These are phyloP conservation scores for Rhodocollybia butyracea DNA, from an alignment of 768 basidiomycete genomes.

Conservation along the genomic window DNA sequence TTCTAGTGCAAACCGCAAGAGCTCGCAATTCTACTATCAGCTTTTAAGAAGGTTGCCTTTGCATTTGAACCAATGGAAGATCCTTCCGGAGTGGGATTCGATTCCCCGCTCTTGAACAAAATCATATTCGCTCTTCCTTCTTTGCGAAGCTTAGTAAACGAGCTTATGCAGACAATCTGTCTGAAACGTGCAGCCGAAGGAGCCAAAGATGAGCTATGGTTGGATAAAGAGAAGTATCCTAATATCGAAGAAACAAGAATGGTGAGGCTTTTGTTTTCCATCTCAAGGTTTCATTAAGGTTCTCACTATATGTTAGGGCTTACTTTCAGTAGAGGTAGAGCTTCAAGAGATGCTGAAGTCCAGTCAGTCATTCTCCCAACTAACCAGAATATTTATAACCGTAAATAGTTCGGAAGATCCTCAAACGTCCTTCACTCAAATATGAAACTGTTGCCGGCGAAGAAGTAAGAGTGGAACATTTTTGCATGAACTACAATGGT, in stretches of 20 bases:
- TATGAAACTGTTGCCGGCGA: conserved; percentile 66
- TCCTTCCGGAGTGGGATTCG: conserved; percentile 52
- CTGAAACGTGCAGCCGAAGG: conserved; percentile 63
- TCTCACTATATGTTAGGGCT: conserved; percentile 40
- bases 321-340: conserved; percentile 66
- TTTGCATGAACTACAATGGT: not conserved
- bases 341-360: conserved; percentile 70
- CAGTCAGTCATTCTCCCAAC: conserved; percentile 34
- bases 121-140: conserved; percentile 69
- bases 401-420: conserved; percentile 58
- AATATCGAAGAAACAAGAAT: conserved; percentile 53
- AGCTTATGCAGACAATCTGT: conserved; percentile 54
- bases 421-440: conserved; percentile 71
- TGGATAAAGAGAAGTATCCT: conserved; percentile 41
- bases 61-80: conserved; percentile 52
- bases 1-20: conserved; percentile 80
- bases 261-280: conserved; percentile 32
- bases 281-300: not conserved
- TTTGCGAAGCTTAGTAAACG: conserved; percentile 50
- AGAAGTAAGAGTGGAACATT: conserved; percentile 47
- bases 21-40: conserved; percentile 67
- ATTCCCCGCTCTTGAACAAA: conserved; percentile 63
- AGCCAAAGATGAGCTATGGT: conserved; percentile 71
- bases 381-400: not conserved
- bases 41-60: conserved; percentile 66